Percentiles rank a stretch among this genome's conserved stretches.
Evolutionary conservation across 2,329 filamentous ascomycete genomes (phyloP).

Genomic region (Aspergillus sp.): DNA sequence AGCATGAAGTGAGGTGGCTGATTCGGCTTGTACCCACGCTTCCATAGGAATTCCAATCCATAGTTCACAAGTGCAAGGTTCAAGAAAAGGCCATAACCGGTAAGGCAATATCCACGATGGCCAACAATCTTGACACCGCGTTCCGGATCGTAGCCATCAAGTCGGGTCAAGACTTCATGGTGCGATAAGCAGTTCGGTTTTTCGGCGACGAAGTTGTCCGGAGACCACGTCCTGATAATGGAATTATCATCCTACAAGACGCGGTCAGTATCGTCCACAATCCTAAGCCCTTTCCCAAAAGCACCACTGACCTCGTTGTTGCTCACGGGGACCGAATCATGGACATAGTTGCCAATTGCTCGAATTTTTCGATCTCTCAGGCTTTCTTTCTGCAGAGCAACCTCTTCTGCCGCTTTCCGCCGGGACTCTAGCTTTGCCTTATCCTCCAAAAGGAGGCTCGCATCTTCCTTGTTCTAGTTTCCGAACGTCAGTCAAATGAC

Average conservation of each 20-base stretch:
- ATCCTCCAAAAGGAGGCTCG: constrained; percentile 73
- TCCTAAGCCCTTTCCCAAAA: background rate
- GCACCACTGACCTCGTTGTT: constrained; percentile 66
- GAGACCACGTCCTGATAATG: constrained; percentile 75
- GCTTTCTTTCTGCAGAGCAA: constrained; percentile 72
- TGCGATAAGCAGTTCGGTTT: constrained; percentile 82
- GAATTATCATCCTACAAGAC: constrained; percentile 70
- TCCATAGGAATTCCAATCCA: constrained; percentile 81
- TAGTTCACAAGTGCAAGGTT: constrained; percentile 96
- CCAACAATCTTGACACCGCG: constrained; percentile 92
- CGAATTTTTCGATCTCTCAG: constrained; percentile 75
- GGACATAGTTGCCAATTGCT: constrained; percentile 87
- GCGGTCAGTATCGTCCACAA: background rate
- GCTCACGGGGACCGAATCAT: constrained; percentile 80
- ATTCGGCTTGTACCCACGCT: constrained; percentile 77
- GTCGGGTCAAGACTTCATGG: constrained; percentile 84
- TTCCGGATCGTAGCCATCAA: constrained; percentile 91
- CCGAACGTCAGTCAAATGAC: constrained; percentile 9
- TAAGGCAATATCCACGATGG: constrained; percentile 90
- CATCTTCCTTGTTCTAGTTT: constrained; percentile 76
- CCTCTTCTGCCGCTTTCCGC: constrained; percentile 76
- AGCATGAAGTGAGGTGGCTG: constrained; percentile 94
- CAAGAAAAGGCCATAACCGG: constrained; percentile 83
- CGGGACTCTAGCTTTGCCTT: constrained; percentile 77
- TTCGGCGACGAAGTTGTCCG: constrained; percentile 70